Percentiles rank a stretch among this genome's conserved stretches.
Evolutionary conservation across 495 filamentous ascomycete species (phyloP).

Genomic region (Podospora comata): DNA sequence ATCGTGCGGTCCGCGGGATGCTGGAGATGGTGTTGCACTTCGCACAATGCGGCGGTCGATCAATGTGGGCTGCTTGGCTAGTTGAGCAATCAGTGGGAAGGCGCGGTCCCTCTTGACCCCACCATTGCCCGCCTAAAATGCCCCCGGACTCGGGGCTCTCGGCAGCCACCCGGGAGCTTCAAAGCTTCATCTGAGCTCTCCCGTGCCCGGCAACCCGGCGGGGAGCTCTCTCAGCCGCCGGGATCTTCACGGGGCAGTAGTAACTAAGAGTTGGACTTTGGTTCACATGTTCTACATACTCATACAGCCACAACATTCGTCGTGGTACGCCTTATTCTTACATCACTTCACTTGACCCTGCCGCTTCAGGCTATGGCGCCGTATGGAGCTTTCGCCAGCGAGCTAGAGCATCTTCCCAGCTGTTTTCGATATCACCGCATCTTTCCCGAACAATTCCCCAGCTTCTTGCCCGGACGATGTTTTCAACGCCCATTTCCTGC

Average conservation of each 20-base stretch:
- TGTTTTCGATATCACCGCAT: slow-evolving; percentile 57
- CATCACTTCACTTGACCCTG: background rate
- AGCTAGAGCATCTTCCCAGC: slow-evolving; percentile 62
- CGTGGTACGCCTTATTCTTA: background rate
- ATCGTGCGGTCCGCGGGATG: background rate
- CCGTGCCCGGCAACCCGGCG: background rate
- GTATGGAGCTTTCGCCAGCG: slow-evolving; percentile 34
- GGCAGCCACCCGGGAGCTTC: background rate
- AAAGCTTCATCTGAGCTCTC: background rate
- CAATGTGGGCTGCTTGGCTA: background rate
- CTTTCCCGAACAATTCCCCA: slow-evolving; percentile 80
- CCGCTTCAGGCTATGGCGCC: background rate
- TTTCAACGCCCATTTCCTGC: slow-evolving; percentile 82
- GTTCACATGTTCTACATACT: background rate
- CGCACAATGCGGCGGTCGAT: background rate
- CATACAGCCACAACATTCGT: background rate
- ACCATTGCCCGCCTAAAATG: slow-evolving; percentile 3
- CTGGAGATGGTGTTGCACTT: background rate
- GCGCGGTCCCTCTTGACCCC: background rate
- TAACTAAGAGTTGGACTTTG: background rate
- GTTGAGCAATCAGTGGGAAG: background rate
- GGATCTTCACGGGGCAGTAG: too few relatives aligned
- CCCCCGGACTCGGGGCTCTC: background rate
- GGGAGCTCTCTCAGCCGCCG: background rate
- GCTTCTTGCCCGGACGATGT: slow-evolving; percentile 76